Base-by-base conservation (phyloP, 2,329 filamentous ascomycete species). In the Trichoderma polysporum region DNA sequence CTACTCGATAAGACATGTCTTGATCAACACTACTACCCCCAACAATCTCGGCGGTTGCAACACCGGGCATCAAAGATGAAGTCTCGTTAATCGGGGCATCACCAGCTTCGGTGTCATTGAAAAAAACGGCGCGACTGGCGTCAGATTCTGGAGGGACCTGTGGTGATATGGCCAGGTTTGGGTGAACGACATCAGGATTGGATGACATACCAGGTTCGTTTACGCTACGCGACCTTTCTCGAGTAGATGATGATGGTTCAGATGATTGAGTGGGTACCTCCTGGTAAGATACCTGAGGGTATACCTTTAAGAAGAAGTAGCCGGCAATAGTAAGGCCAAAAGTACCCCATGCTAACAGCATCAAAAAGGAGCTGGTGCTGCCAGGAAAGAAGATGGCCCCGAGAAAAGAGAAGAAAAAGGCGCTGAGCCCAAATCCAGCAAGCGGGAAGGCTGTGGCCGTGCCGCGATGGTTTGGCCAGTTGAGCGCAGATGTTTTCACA, bases 381-480 rank as follows among this genome's bases (percentile, higher is more conserved):
- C 93, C 92, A 2, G 92, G 91, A 75, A 97, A 94, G 47, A 92
- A 81, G 54, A 96, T 75, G 19, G 88, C 87, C 25, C 93, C 92
- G 37, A 96, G 79, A 2, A 90, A 84, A 0, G 95, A 94, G 80
- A 97, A 99, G 82, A 98, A 97, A 80, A 99, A 95, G 64, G 95
- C 95, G 76, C 94, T 97, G 66, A 99, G 81, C 3, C 95, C 95
- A 75, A 98, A 98, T 3, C 92, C 94, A 66, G 95, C 92, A 66
- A 98, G 80, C 6, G 95, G 94, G 73, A 98, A 95, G 1, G 94
- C 94, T 6, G 95, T 98, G 6, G 95, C 95, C 3, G 94, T 97
- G 65, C 95, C 95, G 70, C 95, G 88, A 76, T 97, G 91, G 67
- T 90, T 87, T 13, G 94, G 94, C 88, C 94, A 97, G 79, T 97